Evolutionary conservation across 352 stramenopile species (phyloP).

Genomic region (Phytopythium cucurbitacearum): DNA sequence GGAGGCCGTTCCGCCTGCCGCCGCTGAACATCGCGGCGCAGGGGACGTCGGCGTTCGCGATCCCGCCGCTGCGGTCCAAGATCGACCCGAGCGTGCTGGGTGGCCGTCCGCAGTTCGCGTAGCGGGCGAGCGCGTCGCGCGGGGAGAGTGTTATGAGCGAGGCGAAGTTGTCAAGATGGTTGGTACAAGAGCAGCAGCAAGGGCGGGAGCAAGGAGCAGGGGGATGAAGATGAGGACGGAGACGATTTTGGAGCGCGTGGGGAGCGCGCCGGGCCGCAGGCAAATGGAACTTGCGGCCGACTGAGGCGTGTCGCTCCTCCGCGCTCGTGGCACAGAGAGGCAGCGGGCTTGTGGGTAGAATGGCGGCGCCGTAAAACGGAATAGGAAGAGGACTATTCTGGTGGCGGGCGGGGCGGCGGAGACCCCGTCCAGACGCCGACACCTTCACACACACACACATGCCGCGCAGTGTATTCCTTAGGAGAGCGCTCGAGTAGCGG

Average conservation of each 20-base stretch:
- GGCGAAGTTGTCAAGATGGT: neutral
- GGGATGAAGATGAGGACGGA: conserved; percentile 7
- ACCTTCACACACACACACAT: too few species aligned
- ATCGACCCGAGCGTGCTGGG: conserved; percentile 66
- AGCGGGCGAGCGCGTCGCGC: neutral
- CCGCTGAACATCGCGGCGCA: conserved; percentile 52
- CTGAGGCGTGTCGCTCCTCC: conserved; percentile 1
- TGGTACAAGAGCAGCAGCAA: conserved; percentile 2
- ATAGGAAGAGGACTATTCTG: neutral
- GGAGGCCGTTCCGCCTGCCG: conserved; percentile 35
- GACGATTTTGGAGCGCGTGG: conserved; percentile 3
- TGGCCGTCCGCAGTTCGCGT: conserved; percentile 36
- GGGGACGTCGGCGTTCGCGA: conserved; percentile 35
- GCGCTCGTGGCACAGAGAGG: conserved; percentile 2
- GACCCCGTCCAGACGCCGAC: neutral
- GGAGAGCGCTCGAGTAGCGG: too few species aligned
- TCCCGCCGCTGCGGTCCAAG: conserved; percentile 76
- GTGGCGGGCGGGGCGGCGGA: neutral
- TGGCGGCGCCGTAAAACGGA: neutral
- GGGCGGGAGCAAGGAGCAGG: conserved; percentile 5
- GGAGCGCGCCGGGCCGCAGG: conserved; percentile 9
- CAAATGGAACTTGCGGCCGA: conserved; percentile 42
- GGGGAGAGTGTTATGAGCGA: neutral
- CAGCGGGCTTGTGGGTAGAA: neutral
- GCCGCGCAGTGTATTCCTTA: too few species aligned